These are phyloP conservation scores for Cladosporium sp. DNA, from an alignment of 2,329 filamentous ascomycete species.

Conservation along the genomic window DNA sequence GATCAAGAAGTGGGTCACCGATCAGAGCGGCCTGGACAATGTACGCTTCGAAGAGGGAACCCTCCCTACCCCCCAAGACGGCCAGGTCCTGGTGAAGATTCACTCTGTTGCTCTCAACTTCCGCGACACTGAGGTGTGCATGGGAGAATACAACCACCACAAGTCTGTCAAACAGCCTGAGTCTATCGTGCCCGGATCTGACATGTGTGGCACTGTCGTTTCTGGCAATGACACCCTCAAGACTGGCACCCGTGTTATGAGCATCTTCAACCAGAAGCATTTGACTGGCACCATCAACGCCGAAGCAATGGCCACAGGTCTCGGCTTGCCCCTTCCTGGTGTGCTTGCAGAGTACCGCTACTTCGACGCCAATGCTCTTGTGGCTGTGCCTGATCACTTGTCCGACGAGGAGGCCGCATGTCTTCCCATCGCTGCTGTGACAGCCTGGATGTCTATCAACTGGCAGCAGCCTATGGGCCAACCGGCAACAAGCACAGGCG, in stretches of 20 bases:
- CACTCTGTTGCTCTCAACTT: conserved; percentile 56
- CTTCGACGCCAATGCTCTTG: conserved; percentile 58
- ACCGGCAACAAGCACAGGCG: conserved; percentile 41
- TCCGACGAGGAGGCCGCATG: conserved; percentile 60
- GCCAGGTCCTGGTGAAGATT: conserved; percentile 54
- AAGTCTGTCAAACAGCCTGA: conserved; percentile 47
- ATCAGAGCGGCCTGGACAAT: conserved; percentile 46
- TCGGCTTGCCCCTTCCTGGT: conserved; percentile 62
- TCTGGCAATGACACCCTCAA: conserved; percentile 52
- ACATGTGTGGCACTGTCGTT: conserved; percentile 66
- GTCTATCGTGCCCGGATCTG: conserved; percentile 64
- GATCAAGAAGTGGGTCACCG: conserved; percentile 45
- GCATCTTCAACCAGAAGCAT: conserved; percentile 61
- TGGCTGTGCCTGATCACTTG: conserved; percentile 58
- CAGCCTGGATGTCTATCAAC: conserved; percentile 67
- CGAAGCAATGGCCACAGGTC: conserved; percentile 55
- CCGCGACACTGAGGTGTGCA: conserved; percentile 58
- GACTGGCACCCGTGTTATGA: conserved; percentile 65
- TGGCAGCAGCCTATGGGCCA: conserved; percentile 57
- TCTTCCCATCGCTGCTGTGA: conserved; percentile 62
- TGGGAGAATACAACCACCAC: conserved; percentile 68
- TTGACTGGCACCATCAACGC: conserved; percentile 60
- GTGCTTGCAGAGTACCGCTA: conserved; percentile 61
- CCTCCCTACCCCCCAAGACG: conserved; percentile 38
- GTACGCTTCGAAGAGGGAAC: conserved; percentile 38